Base-by-base conservation (phyloP, 2,329 filamentous ascomycete species). In the Penicillium brasilianum region DNA sequence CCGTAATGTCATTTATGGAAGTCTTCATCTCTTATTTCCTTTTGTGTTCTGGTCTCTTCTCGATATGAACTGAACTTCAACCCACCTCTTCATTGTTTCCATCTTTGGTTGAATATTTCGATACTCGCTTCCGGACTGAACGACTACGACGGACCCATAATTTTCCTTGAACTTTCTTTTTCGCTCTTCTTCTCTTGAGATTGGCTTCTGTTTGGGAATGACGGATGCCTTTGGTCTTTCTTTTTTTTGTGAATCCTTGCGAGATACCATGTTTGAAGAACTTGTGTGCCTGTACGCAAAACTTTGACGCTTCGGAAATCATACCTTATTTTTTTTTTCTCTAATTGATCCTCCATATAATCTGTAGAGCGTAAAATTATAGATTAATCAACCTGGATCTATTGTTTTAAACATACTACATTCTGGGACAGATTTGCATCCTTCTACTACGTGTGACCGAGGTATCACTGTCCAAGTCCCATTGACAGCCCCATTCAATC, bases 231-330 rank as follows among this genome's bases (percentile, higher is more conserved):
- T 60, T 46, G 50, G 48, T 60, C n/a, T 36, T 5, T 51, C 57
- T 50, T 36, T 13, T 32, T 62, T 66, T 63, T 59, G 60, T 66
- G 57, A 59, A 61, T 13, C 51, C 69, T 60, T 55, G 60, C 63
- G 55, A 69, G 66, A 70, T 70, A 70, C 66, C 68, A 69, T 69
- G 57, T 56, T 63, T 63, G 57, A 60, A 62, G 57, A 61, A 56
- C 41, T 63, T 60, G 58, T 63, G 58, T 63, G 58, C 61, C 41
- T 60, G 58, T 66, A 61, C 66, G 55, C 49, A 62, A 58, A 49
- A 60, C 52, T 58, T 58, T 41, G 54, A 59, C 55, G 41, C 43
- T 60, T 60, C 48, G 52, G 25, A 65, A 63, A 49, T 43, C 25
- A 63, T 58, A 28, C 25, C 25, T 28, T n/a, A n/a, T n/a, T n/a